Base-by-base conservation (phyloP, 208 protist species). In the Crithidia brevicula region DNA sequence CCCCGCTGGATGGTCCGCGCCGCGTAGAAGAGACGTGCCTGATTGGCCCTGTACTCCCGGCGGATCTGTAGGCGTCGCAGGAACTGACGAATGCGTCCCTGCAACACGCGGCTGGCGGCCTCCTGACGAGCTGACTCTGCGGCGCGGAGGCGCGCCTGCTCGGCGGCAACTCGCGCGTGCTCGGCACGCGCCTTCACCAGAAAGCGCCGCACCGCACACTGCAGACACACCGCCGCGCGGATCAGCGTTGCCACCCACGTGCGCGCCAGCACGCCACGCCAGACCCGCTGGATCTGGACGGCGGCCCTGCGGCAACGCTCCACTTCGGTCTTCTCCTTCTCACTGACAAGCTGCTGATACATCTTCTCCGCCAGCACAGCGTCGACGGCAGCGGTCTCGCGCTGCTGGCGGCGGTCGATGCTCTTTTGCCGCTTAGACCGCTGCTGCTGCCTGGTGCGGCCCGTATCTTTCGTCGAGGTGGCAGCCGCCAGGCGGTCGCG, bases 1-100 rank as follows among this genome's bases (percentile, higher is more conserved):
- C 45, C 88, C 11, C 86, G 84, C 71, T 97, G 90, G 54, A 97
- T 96, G 6, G 58, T 76, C 40, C 87, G 74, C 13, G 90, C 90
- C 7, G 88, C 81, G 59, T 85, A 88, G 66, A 76, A 79, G 23
- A 62, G 64, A 5, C 88, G 89, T 46, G 77, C 72, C 49, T 79
- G 74, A 6, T 47, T 30, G 5, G 86, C 88, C 28, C 74, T 28
- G 66, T 90, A 92, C 59, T 77, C 66, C 16, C 85, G 78, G 20
- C 58, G 63, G 40, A 95, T 89, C 45, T 83, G 73, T 20, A 90
- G 65, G 11, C 89, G 84, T 20, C 79, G 64, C 13, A 96, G 68
- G 49, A 94, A 93, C 67, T 88, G 83, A 40, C 88, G 82, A 15
- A 78, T 80, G 36, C 83, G 81, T 9, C n/a, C 66, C 66, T 97